Evolutionary conservation across 805 yeast species (phyloP), one percentile per base, ranked within the genome.

Genomic region (Lachancea sp.): DNA sequence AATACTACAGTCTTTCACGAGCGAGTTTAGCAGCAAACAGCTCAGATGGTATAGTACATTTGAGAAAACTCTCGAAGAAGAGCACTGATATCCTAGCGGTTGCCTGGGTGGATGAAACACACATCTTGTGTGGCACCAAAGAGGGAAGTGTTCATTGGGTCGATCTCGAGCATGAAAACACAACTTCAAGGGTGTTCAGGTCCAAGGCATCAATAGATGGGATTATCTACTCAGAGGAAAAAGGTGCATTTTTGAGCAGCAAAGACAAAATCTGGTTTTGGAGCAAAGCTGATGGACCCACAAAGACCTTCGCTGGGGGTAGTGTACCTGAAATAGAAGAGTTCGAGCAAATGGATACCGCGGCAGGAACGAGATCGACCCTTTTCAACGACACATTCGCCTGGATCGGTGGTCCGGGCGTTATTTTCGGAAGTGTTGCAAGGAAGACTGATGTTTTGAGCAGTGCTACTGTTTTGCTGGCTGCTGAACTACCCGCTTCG

Each of bases 361-460:
- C 63, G 9, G 49, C 54, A 19, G 68, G 69, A 12, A 58, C 51
- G 16, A 68, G 60, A 44, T 67, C 69, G 45, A 48, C 60, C 8
- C 46, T 62, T 1, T 49, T 51, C 38, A 45, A 54, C 11, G 45
- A 49, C n/a, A 45, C 43, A 19, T 72, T 73, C 54, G 78, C 75
- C 0, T 71, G 79, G 77, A 49, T 74, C 4, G 74, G 74, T 8
- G 63, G 68, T 10, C 65, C 69, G 4, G 81, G 80, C 2, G 58
- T 74, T 0, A 70, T 74, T 0, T 70, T 71, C 52, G 77, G 78
- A 10, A 55, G 54, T 16, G 52, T 61, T 2, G 45, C 49, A 45
- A 19, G 17, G 18, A 10, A 26, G 41, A 25, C 59, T 34, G 46
- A 63, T 52, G 58, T 67, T 38, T 44, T 66, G 50, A 49, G 61